A percentile compares a stretch with the other conserved stretches of the same genome.
Conservation (phyloP, 495 filamentous ascomycete species). For the Cairneyella variabilis region DNA sequence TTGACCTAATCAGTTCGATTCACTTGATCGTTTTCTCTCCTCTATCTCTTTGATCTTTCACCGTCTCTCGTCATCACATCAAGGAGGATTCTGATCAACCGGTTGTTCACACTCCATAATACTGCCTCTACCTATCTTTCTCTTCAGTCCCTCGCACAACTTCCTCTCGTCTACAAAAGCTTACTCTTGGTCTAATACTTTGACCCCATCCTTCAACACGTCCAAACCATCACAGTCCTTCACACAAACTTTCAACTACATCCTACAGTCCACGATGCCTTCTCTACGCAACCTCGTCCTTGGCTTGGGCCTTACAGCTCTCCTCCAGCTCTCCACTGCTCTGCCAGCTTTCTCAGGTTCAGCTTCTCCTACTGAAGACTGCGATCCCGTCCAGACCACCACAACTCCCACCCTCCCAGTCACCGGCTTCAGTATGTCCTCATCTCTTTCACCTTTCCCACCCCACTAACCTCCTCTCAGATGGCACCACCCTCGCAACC, state of each 20-base stretch:
- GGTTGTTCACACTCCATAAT: background rate
- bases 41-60: too few species aligned
- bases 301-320: conserved; percentile 10
- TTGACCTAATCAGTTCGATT: too few species aligned
- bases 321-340: conserved; percentile 7
- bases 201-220: background rate
- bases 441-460: background rate
- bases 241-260: background rate
- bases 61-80: background rate
- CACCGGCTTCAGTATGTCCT: conserved; percentile 11
- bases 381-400: background rate
- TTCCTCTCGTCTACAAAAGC: too few species aligned
- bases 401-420: conserved; percentile 11
- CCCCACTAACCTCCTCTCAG: conserved; percentile 5
- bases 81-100: background rate
- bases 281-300: conserved; percentile 13
- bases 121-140: background rate
- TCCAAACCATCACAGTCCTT: background rate
- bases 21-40: too few species aligned
- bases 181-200: background rate
- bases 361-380: background rate
- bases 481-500: conserved; percentile 15
- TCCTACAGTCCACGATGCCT: conserved; percentile 11
- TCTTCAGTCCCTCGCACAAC: background rate
- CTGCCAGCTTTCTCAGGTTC: too few species aligned